phyloP scores from a whole-genome alignment of 1,139 yeast species.

The Taiozyma sp. region DNA sequence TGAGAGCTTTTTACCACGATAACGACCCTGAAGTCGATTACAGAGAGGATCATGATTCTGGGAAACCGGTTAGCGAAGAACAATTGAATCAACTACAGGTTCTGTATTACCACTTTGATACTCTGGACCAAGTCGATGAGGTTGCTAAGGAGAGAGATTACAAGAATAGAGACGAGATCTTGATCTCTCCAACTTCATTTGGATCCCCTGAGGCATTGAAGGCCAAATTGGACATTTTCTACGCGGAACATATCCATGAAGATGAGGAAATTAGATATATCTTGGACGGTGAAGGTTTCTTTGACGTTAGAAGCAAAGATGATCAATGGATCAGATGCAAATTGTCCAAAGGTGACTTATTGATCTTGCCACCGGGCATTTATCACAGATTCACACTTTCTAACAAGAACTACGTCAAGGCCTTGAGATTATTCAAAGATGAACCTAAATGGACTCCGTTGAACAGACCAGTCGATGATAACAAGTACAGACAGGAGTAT shows the following conservation, averaged over 20 bases:
- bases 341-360: constrained; percentile 60
- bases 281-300: constrained; percentile 86
- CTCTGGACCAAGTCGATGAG: constrained; percentile 53
- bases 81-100: constrained; percentile 65
- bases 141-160: constrained; percentile 70
- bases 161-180: constrained; percentile 74
- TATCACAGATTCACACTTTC: constrained; percentile 88
- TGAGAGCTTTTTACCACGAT: constrained; percentile 70
- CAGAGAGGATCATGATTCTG: constrained; percentile 74
- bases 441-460: constrained; percentile 97
- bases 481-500: constrained; percentile 38
- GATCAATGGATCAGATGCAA: constrained; percentile 80
- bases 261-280: constrained; percentile 95
- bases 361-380: constrained; percentile 85
- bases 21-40: constrained; percentile 55
- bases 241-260: constrained; percentile 88
- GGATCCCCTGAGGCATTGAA: constrained; percentile 62
- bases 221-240: constrained; percentile 65
- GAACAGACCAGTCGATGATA: constrained; percentile 56
- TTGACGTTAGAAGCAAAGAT: constrained; percentile 65
- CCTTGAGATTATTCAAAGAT: constrained; percentile 82
- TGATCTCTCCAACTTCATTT: constrained; percentile 56
- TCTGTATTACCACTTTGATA: constrained; percentile 50
- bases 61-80: constrained; percentile 45
- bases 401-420: constrained; percentile 56